phyloP scores from a whole-genome alignment of 441 rosid genomes.

The Gossypium gossypioides region DNA sequence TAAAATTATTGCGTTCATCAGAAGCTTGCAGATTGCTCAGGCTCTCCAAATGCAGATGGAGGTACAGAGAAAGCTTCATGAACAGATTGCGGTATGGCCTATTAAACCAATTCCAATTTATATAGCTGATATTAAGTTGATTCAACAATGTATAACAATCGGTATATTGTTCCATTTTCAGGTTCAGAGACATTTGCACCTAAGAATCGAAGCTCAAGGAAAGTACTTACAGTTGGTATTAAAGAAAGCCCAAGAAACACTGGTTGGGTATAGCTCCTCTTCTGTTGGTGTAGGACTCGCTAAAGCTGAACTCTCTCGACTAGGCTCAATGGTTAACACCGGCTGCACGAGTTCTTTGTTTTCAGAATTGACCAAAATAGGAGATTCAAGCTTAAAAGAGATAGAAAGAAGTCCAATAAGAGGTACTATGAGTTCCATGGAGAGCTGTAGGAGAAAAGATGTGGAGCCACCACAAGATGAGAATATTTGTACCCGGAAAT shows the following conservation, averaged over 20 bases:
- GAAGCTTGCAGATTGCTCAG: slow-evolving; percentile 61
- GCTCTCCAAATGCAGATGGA: slow-evolving; percentile 89
- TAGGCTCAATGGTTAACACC: slow-evolving; percentile 56
- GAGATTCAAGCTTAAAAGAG: slow-evolving; percentile 31
- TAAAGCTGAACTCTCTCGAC: slow-evolving; percentile 58
- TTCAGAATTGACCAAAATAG: slow-evolving; percentile 66
- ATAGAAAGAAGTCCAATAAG: slow-evolving; percentile 25
- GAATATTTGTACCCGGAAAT: slow-evolving; percentile 13
- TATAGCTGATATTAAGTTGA: neutral
- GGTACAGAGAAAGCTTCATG: slow-evolving; percentile 81
- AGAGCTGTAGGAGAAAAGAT: slow-evolving; percentile 48
- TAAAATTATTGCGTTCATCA: slow-evolving; percentile 24
- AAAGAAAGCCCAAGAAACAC: slow-evolving; percentile 83
- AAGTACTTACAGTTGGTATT: slow-evolving; percentile 77
- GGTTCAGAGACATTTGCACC: slow-evolving; percentile 93
- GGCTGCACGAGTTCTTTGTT: slow-evolving; percentile 46
- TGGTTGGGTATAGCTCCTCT: slow-evolving; percentile 59
- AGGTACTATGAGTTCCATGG: slow-evolving; percentile 48
- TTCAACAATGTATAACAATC: slow-evolving; percentile 3
- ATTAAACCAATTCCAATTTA: neutral
- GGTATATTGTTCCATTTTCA: slow-evolving; percentile 24
- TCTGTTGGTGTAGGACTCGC: slow-evolving; percentile 55
- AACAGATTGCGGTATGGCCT: slow-evolving; percentile 65
- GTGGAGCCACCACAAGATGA: slow-evolving; percentile 23
- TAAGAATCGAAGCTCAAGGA: slow-evolving; percentile 94